These are phyloP conservation scores for Viola odorata DNA, from an alignment of 345 rosid species.

Conservation along the genomic window DNA sequence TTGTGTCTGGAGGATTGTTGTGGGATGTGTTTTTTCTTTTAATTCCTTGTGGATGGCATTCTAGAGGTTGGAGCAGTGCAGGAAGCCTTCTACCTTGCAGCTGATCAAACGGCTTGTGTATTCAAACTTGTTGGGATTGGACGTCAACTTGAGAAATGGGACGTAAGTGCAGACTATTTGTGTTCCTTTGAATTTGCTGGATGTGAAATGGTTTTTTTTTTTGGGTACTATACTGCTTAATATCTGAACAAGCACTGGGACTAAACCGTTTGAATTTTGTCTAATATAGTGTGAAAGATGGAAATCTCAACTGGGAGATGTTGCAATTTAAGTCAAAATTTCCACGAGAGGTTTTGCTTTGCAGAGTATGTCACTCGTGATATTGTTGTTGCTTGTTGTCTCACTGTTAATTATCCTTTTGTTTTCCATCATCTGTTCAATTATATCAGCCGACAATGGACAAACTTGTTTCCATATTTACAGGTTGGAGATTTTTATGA, in stretches of 20 bases:
- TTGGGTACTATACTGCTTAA: no score
- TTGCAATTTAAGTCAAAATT: conserved; percentile 88
- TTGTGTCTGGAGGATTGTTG: not conserved
- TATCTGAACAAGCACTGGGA: no score
- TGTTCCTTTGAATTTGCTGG: not conserved
- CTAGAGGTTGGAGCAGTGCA: conserved; percentile 70
- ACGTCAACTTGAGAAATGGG: conserved; percentile 72
- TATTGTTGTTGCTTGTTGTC: not conserved
- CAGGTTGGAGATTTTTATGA: conserved; percentile 98
- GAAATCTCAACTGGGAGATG: conserved; percentile 85
- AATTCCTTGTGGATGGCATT: not conserved
- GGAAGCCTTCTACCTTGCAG: conserved; percentile 75
- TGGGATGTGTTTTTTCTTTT: not conserved
- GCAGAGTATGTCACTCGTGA: conserved; percentile 56
- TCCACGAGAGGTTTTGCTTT: conserved; percentile 91
- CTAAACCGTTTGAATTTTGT: not conserved
- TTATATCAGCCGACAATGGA: not conserved
- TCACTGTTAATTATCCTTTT: not conserved
- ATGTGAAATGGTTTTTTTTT: no score
- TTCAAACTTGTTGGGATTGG: conserved; percentile 76
- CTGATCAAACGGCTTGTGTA: conserved; percentile 59
- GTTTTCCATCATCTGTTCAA: not conserved
- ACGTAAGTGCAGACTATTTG: conserved; percentile 37
- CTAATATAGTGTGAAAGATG: conserved; percentile 73
- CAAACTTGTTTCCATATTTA: conserved; percentile 1